Conservation (phyloP, 2,329 filamentous ascomycete genomes). For the Nannizziopsis barbatae region DNA sequence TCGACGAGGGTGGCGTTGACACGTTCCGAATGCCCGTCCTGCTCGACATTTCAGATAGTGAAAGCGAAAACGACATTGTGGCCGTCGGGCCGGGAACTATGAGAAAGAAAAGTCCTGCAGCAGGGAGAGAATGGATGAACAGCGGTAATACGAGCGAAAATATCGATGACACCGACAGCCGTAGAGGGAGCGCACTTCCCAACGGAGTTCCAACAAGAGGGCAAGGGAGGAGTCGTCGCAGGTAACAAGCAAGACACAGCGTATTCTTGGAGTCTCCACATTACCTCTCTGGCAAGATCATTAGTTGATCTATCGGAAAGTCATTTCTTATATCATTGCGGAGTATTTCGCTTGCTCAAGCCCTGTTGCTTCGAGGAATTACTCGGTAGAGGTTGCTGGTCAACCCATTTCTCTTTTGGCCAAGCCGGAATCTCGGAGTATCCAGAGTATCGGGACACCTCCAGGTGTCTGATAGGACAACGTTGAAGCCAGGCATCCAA, state of each 20-base stretch:
- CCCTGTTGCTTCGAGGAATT: too few relatives aligned
- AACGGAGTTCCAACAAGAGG: conserved; percentile 14
- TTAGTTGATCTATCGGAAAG: too few relatives aligned
- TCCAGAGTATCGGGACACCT: too few relatives aligned
- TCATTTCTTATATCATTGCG: too few relatives aligned
- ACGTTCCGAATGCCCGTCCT: conserved; percentile 86
- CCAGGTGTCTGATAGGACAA: too few relatives aligned
- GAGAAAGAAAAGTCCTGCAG: conserved; percentile 70
- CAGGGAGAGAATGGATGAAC: conserved; percentile 53
- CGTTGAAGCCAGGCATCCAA: too few relatives aligned
- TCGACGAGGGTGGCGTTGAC: conserved; percentile 43
- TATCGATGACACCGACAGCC: conserved; percentile 18
- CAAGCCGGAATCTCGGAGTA: too few relatives aligned
- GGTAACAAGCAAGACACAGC: conserved; percentile 18
- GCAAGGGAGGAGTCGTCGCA: conserved; percentile 24
- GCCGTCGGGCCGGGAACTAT: conserved; percentile 66
- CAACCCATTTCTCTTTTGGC: too few relatives aligned
- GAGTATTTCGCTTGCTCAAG: too few relatives aligned
- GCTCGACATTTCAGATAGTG: conserved; percentile 84
- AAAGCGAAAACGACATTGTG: conserved; percentile 81
- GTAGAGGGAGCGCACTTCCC: conserved; percentile 11
- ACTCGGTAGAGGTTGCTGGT: too few relatives aligned
- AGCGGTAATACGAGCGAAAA: conserved; percentile 22
- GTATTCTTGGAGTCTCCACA: background rate
- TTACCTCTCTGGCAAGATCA: too few relatives aligned